Evolutionary conservation across 208 protist species (phyloP), one percentile per base, ranked within the genome.

Genomic region (Trypanosoma avium): DNA sequence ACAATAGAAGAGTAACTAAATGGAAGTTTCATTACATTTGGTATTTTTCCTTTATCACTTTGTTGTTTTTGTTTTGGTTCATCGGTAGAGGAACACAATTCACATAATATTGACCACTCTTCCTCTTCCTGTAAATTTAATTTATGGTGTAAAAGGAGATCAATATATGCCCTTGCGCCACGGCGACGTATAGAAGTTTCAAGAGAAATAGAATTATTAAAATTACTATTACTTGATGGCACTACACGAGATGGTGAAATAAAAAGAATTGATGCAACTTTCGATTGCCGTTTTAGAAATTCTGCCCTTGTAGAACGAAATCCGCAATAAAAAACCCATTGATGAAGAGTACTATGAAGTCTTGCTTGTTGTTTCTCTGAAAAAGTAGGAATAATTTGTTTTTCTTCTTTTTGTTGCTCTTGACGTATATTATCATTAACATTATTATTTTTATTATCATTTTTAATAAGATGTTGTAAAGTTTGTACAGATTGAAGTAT

Each of bases 151-250:
- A 76, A 61, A 12, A 85, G 68, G 19, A 78, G 54, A 61, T 73
- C 73, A 38, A 85, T 56, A 38, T 81, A 85, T 13, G 66, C 68
- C 42, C 48, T 21, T 19, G 70, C 79, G 6, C 70, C 79, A 47
- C 79, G 79, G 19, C 67, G 61, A n/a, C 57, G 58, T 5, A 85
- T n/a, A 26, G 67, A 66, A 10, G 30, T 36, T 24, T 57, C 70
- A 0, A 82, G 49, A 29, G 9, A 13, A 19, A 4, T 50, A 32
- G 64, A 30, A 50, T 17, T 43, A 2, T 45, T 21, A 46, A 36
- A 26, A 50, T 57, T 55, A 30, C 55, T 36, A 8, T 22, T 6
- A 21, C 50, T 50, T 2, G 56, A 57, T 27, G 69, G 46, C 47
- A 68, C 35, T 32, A 70, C 38, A 22, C 61, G 43, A 22, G 27